phyloP scores from a whole-genome alignment of 805 yeast species.

The Saccharomyces paradoxus region DNA sequence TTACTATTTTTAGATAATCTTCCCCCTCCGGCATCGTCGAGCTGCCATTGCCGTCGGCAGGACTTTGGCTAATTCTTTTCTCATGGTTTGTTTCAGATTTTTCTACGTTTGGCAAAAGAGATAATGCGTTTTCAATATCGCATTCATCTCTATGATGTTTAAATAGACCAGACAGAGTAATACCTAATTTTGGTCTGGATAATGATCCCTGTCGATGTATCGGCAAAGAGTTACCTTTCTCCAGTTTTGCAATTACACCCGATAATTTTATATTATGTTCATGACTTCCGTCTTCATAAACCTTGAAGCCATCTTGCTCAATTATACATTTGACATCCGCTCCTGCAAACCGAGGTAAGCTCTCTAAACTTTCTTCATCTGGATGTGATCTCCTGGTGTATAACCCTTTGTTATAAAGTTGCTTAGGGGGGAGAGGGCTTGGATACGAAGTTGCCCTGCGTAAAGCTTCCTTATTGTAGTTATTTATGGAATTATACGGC shows the following conservation, averaged over 20 bases:
- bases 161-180: constrained; percentile 18
- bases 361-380: background rate
- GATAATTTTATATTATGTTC: constrained; percentile 20
- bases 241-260: constrained; percentile 11
- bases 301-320: constrained; percentile 18
- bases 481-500: background rate
- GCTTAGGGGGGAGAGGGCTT: background rate
- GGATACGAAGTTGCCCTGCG: background rate
- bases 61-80: constrained; percentile 2
- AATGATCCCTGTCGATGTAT: constrained; percentile 2
- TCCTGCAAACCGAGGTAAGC: constrained; percentile 10
- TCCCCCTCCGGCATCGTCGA: background rate
- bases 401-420: background rate
- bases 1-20: constrained; percentile 20
- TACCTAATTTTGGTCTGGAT: constrained; percentile 13
- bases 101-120: constrained; percentile 16
- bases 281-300: constrained; percentile 23
- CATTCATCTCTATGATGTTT: constrained; percentile 18
- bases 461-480: background rate
- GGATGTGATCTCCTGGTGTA: background rate
- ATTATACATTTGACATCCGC: constrained; percentile 11
- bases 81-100: constrained; percentile 1
- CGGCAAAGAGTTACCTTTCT: constrained; percentile 7
- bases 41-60: constrained; percentile 2
- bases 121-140: constrained; percentile 16